These are phyloP conservation scores for Alternaria hordeiaustralica DNA, from an alignment of 2,329 filamentous ascomycete species.

Conservation along the genomic window DNA sequence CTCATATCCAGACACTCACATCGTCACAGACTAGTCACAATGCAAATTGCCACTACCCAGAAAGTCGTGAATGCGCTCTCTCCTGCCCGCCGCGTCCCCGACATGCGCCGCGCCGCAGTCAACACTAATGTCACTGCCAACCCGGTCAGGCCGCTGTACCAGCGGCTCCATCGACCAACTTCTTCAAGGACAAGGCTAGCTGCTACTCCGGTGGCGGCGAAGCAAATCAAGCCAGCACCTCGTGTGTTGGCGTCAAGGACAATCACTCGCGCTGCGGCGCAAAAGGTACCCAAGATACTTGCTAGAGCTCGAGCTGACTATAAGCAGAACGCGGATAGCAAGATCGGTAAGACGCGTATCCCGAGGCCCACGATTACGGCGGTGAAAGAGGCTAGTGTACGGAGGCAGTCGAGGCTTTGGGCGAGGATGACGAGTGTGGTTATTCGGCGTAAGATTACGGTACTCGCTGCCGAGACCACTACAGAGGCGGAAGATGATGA, in stretches of 20 bases:
- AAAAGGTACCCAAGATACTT: background rate
- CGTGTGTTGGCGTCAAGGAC: background rate
- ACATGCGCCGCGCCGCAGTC: background rate
- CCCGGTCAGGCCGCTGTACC: slow-evolving; percentile 1
- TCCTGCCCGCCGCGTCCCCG: slow-evolving; percentile 5
- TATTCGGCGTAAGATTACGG: background rate
- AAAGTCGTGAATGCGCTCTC: background rate
- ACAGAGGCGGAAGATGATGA: background rate
- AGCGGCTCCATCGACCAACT: slow-evolving; percentile 2
- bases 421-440: background rate
- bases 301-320: slow-evolving; percentile 2
- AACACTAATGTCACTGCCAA: slow-evolving; percentile 4
- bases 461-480: background rate
- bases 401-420: background rate
- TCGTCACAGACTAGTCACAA: background rate
- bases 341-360: background rate
- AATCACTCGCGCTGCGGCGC: background rate
- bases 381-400: background rate
- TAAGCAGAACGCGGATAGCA: background rate
- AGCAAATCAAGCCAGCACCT: background rate
- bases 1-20: background rate
- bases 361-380: background rate
- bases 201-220: background rate
- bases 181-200: background rate
- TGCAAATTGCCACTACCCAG: background rate